phyloP scores from a whole-genome alignment of 2,329 filamentous ascomycete genomes.

The Conoideocrella luteorostrata region DNA sequence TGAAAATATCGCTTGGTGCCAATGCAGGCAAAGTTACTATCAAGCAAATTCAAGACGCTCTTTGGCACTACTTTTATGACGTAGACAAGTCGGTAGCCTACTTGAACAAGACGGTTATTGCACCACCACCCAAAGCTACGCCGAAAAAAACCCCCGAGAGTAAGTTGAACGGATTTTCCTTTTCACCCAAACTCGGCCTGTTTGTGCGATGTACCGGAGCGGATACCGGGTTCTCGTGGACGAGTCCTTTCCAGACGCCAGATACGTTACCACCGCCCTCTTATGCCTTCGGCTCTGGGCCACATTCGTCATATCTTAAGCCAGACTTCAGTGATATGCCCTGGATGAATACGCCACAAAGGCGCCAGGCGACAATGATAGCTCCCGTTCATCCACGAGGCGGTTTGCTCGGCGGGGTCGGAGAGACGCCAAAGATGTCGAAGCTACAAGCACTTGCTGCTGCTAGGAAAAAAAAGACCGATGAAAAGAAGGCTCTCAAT shows the following conservation, averaged over 20 bases:
- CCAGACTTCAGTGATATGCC: conserved; percentile 74
- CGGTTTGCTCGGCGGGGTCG: conserved; percentile 72
- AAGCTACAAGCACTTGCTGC: conserved; percentile 89
- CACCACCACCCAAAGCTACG: conserved; percentile 24
- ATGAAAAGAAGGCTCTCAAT: conserved; percentile 44
- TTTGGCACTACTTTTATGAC: conserved; percentile 97
- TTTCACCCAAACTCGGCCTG: conserved; percentile 20
- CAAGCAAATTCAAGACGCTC: conserved; percentile 73
- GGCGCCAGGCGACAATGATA: conserved; percentile 60
- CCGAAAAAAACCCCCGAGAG: conserved; percentile 37
- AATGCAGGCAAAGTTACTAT: conserved; percentile 50
- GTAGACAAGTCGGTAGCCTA: conserved; percentile 79
- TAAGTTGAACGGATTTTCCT: conserved; percentile 30
- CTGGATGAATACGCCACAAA: conserved; percentile 68
- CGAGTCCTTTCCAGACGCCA: conserved; percentile 6
- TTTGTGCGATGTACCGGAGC: conserved; percentile 24
- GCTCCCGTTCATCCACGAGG: conserved; percentile 48
- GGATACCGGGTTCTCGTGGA: conserved; percentile 19
- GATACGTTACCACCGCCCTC: background rate
- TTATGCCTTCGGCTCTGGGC: background rate
- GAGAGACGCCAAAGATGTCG: conserved; percentile 63
- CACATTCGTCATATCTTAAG: background rate
- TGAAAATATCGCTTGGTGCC: conserved; percentile 58
- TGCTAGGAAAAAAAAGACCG: conserved; percentile 75
- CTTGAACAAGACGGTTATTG: conserved; percentile 59